Conservation (phyloP, 2,329 filamentous ascomycete species). For the Westerdykella sp. region DNA sequence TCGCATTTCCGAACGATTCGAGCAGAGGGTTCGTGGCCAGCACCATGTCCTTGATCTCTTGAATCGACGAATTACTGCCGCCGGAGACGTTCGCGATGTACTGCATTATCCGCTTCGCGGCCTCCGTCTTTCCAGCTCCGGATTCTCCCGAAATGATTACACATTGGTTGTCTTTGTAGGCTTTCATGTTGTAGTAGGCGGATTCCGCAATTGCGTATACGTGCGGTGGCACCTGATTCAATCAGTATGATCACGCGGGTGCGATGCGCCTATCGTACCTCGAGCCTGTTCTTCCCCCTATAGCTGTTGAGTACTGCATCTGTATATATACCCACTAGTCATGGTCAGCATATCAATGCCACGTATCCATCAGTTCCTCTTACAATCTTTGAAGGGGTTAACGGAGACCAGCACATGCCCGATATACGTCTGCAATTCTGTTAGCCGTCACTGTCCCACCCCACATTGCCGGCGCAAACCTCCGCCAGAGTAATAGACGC, state of each 20-base stretch:
- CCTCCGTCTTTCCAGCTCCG: slow-evolving; percentile 96
- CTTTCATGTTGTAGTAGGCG: slow-evolving; percentile 99
- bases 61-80: slow-evolving; percentile 75
- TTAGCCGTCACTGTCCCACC: slow-evolving; percentile 18
- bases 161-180: slow-evolving; percentile 97
- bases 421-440: slow-evolving; percentile 70
- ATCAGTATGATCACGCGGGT: slow-evolving; percentile 10
- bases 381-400: slow-evolving; percentile 89
- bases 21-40: slow-evolving; percentile 94
- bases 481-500: slow-evolving; percentile 32
- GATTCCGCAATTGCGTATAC: slow-evolving; percentile 97
- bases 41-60: slow-evolving; percentile 99
- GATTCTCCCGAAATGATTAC: slow-evolving; percentile 99
- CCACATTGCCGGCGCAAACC: slow-evolving; percentile 14
- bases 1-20: slow-evolving; percentile 97
- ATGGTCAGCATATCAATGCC: slow-evolving; percentile 32
- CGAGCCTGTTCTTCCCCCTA: slow-evolving; percentile 91
- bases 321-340: slow-evolving; percentile 85
- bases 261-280: slow-evolving; percentile 40
- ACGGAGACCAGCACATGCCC: slow-evolving; percentile 98
- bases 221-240: slow-evolving; percentile 66
- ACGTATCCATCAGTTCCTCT: slow-evolving; percentile 25
- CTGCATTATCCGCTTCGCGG: slow-evolving; percentile 98
- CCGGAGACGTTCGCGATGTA: slow-evolving; percentile 98
- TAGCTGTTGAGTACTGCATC: slow-evolving; percentile 90